Evolutionary conservation across 768 basidiomycete genomes (phyloP).

Genomic region (Suillus discolor): DNA sequence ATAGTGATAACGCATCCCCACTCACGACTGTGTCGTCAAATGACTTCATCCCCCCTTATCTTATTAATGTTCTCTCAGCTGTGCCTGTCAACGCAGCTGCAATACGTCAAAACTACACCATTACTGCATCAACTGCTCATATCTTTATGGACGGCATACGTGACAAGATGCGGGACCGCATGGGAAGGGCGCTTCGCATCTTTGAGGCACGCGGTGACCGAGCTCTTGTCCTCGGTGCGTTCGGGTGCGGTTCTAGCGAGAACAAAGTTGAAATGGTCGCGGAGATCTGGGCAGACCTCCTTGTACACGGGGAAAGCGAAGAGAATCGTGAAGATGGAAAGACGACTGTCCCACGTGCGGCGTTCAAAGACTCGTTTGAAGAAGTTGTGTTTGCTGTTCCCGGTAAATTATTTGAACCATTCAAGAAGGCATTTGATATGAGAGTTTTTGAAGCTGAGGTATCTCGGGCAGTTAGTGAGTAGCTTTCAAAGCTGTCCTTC

Average conservation of each 20-base stretch:
- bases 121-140: constrained; percentile 34
- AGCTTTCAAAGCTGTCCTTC: neutral
- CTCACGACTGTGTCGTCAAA: constrained; percentile 12
- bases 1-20: constrained; percentile 25
- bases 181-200: constrained; percentile 47
- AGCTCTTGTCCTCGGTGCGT: constrained; percentile 45
- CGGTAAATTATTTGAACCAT: constrained; percentile 36
- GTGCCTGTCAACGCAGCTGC: constrained; percentile 47
- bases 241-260: constrained; percentile 45
- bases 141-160: constrained; percentile 43
- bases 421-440: constrained; percentile 43
- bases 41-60: constrained; percentile 40
- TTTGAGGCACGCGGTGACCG: constrained; percentile 44
- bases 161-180: constrained; percentile 47
- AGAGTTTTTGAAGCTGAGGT: constrained; percentile 41
- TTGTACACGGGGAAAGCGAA: constrained; percentile 37
- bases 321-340: constrained; percentile 19
- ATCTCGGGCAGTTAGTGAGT: constrained; percentile 30
- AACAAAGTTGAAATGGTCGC: constrained; percentile 46
- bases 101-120: constrained; percentile 40
- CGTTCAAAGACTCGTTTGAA: constrained; percentile 45
- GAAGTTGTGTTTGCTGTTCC: constrained; percentile 46
- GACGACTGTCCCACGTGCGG: constrained; percentile 26
- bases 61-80: constrained; percentile 41
- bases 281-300: constrained; percentile 47